phyloP scores from a whole-genome alignment of 768 basidiomycete species.

The Boletus subcaerulescens region DNA sequence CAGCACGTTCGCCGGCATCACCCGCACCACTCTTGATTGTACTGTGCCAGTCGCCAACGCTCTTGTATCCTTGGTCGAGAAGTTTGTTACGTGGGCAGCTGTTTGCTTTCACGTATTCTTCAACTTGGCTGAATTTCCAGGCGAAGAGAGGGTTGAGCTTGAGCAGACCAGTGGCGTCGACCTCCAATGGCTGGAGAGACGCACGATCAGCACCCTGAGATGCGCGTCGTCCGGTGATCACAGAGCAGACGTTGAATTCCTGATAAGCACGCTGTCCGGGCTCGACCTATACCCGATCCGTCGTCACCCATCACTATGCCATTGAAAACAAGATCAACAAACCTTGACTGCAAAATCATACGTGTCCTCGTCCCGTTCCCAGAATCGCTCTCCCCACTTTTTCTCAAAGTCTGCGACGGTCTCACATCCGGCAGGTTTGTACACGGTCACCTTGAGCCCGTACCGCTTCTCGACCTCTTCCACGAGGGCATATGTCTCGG shows the following conservation, averaged over 20 bases:
- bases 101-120: conserved; percentile 80
- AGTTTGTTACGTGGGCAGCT: conserved; percentile 86
- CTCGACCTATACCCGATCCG: conserved; percentile 63
- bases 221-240: conserved; percentile 93
- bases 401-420: conserved; percentile 72
- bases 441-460: conserved; percentile 68
- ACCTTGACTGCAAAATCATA: conserved; percentile 96
- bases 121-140: conserved; percentile 84
- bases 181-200: conserved; percentile 78
- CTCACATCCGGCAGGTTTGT: conserved; percentile 70
- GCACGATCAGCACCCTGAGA: conserved; percentile 93
- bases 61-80: conserved; percentile 88
- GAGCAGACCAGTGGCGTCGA: conserved; percentile 84
- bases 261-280: conserved; percentile 88
- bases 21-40: conserved; percentile 67
- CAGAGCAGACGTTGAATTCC: conserved; percentile 70
- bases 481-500: conserved; percentile 87
- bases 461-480: conserved; percentile 78
- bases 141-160: conserved; percentile 93
- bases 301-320: not conserved
- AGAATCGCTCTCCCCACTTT: conserved; percentile 75
- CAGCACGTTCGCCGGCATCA: conserved; percentile 77
- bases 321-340: conserved; percentile 9
- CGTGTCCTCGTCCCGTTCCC: conserved; percentile 82
- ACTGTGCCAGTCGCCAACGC: conserved; percentile 98